These are phyloP conservation scores for Ceratopteris richardii DNA, from an alignment of 75 land plant species.

Conservation along the genomic window DNA sequence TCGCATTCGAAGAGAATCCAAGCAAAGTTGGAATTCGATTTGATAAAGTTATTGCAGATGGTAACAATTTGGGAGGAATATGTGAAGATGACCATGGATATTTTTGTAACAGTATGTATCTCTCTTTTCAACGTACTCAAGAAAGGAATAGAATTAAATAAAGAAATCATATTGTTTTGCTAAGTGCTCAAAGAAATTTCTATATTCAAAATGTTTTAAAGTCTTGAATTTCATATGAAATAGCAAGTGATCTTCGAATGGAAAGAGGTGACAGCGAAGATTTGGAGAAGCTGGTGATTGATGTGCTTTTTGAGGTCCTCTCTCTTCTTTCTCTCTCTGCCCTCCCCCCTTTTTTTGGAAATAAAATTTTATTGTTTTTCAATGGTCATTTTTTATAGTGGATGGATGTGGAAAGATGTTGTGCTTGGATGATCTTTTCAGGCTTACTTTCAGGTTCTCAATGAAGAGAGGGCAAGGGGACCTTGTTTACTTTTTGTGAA, in stretches of 20 bases:
- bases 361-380: too few relatives aligned
- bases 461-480: constrained; percentile 47
- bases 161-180: too few relatives aligned
- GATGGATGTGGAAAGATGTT: too few relatives aligned
- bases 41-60: constrained; percentile 59
- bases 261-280: constrained; percentile 35
- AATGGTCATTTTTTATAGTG: too few relatives aligned
- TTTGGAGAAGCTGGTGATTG: constrained; percentile 10
- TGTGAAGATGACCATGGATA: constrained; percentile 77
- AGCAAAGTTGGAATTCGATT: constrained; percentile 76
- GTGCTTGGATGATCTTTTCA: too few relatives aligned
- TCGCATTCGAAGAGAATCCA: constrained; percentile 57
- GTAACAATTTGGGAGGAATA: constrained; percentile 58
- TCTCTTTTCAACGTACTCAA: too few relatives aligned
- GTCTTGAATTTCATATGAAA: too few relatives aligned
- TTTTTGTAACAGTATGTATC: constrained; percentile 43
- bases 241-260: constrained; percentile 8
- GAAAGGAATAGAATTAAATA: too few relatives aligned
- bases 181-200: too few relatives aligned
- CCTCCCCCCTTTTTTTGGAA: too few relatives aligned
- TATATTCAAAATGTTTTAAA: too few relatives aligned
- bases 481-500: constrained; percentile 61
- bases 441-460: constrained; percentile 61
- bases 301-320: constrained; percentile 55
- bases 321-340: too few relatives aligned